phyloP scores from a whole-genome alignment of 768 basidiomycete species.

The Gloeophyllum trabeum region DNA sequence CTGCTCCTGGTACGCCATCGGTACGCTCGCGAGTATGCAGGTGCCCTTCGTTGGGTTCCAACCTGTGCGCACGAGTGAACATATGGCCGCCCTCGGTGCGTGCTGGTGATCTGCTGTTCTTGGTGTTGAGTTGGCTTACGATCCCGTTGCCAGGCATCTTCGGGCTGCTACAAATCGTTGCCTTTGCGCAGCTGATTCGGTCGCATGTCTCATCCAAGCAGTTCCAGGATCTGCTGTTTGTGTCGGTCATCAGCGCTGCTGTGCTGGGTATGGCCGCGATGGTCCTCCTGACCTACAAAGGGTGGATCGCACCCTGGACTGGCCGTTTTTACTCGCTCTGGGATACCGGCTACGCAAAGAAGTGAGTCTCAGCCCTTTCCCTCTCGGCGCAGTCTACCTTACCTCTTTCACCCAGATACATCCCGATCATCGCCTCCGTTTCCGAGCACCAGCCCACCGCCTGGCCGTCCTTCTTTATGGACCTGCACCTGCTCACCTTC shows the following conservation, averaged over 20 bases:
- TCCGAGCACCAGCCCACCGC: constrained; percentile 99
- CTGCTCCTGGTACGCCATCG: constrained; percentile 96
- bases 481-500: constrained; percentile 95
- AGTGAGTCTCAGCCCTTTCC: constrained; percentile 40
- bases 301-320: constrained; percentile 99
- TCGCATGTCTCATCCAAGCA: constrained; percentile 86
- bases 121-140: constrained; percentile 4
- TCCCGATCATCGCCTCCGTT: constrained; percentile 97
- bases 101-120: constrained; percentile 3
- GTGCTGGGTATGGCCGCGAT: constrained; percentile 64
- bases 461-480: constrained; percentile 99
- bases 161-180: constrained; percentile 90
- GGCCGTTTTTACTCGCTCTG: constrained; percentile 98
- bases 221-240: constrained; percentile 73
- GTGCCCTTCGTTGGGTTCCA: constrained; percentile 99
- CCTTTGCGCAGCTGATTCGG: constrained; percentile 83
- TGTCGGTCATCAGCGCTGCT: constrained; percentile 58
- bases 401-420: constrained; percentile 42
- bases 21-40: constrained; percentile 96
- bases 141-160: constrained; percentile 60
- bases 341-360: constrained; percentile 99
- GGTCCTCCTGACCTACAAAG: constrained; percentile 77
- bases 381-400: constrained; percentile 4
- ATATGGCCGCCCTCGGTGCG: constrained; percentile 94
- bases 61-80: constrained; percentile 94